phyloP scores from a whole-genome alignment of 768 basidiomycete genomes.

The Cystofilobasidium capitatum region DNA sequence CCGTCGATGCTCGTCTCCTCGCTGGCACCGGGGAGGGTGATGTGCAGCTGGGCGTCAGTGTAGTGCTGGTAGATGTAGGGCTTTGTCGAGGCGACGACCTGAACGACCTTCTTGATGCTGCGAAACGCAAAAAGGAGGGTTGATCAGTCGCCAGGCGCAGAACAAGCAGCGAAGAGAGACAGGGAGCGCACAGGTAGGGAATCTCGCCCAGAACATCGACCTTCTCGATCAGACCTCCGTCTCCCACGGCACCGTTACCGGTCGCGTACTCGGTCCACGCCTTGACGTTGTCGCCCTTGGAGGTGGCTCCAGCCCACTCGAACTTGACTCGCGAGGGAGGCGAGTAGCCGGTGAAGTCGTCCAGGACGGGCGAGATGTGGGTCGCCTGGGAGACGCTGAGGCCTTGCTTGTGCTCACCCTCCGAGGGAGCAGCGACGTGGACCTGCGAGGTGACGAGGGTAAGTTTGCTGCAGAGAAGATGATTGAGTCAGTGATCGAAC shows the following conservation, averaged over 20 bases:
- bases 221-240: constrained; percentile 72
- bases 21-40: constrained; percentile 10
- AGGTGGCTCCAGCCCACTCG: constrained; percentile 66
- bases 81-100: constrained; percentile 84
- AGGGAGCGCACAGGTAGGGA: constrained; percentile 53
- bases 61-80: constrained; percentile 76
- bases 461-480: constrained; percentile 45
- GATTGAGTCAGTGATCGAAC: background rate
- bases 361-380: constrained; percentile 51
- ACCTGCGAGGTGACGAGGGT: constrained; percentile 55
- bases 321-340: constrained; percentile 60
- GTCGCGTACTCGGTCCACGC: constrained; percentile 54
- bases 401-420: background rate
- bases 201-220: constrained; percentile 93
- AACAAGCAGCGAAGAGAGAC: background rate
- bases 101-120: constrained; percentile 73
- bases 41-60: constrained; percentile 13
- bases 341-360: constrained; percentile 72
- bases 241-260: constrained; percentile 45
- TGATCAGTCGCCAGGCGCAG: background rate
- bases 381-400: constrained; percentile 33
- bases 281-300: constrained; percentile 44
- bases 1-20: constrained; percentile 20
- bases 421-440: constrained; percentile 13
- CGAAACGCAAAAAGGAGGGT: background rate